Evolutionary conservation across 78 protist species (phyloP), one percentile per base, ranked within the genome.

Genomic region (Anaeramoeba flamelloides): DNA sequence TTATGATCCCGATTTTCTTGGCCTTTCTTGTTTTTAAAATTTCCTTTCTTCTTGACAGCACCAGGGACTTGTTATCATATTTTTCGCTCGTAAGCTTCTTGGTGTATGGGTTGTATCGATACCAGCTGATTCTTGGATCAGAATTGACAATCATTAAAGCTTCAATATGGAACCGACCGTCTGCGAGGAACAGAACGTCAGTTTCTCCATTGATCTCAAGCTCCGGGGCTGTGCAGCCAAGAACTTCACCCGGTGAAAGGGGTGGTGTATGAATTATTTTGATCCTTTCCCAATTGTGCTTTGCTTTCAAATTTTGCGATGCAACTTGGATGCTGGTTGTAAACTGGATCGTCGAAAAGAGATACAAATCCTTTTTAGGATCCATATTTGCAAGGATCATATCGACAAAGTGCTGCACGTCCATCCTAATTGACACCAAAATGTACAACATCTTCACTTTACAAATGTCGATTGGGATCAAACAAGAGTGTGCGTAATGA

Each of bases 131-230:
- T 34, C 0, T n/a, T n/a, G 99, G 98, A n/a, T n/a, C n/a, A n/a
- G n/a, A n/a, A 82, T 96, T 96, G 30, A 83, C 39, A 8, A 96
- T 91, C 98, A 96, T 93, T 30, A 91, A 82, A 0, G 94, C 76
- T 86, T 96, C 99, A 36, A 94, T 84, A 81, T 96, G 99, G 82
- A 96, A 96, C 40, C 99, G 86, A 2, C 99, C 99, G 75, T 96
- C 99, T 1, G 92, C 99, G 69, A 26, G 69, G 69, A 53, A 53
- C 69, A 53, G 17, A 53, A 53, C 8, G 17, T 26, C 17, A 26
- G 8, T 53, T 53, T 53, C 17, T 53, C 34, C 69, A 26, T 53
- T 53, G 8, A 26, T 53, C 17, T 8, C n/a, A n/a, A 93, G 30
- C 83, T 81, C 77, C 40, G 97, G 97, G 1, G 95, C 81, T 34